Conservation (phyloP, 2,329 filamentous ascomycete genomes). For the Colletotrichum godetiae region DNA sequence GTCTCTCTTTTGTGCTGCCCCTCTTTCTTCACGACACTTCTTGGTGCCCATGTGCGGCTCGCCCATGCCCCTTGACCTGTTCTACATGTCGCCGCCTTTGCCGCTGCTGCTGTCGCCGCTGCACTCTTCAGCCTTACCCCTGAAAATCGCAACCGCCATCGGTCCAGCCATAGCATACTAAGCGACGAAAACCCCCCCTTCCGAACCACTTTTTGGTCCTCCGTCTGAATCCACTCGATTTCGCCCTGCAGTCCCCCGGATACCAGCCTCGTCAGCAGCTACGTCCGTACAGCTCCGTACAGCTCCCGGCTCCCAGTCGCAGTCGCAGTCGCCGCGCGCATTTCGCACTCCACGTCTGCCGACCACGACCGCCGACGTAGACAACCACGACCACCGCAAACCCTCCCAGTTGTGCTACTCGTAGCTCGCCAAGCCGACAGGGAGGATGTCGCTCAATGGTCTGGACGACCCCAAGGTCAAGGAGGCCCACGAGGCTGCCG, state of each 20-base stretch:
- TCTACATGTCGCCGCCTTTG: constrained; percentile 32
- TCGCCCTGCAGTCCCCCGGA: constrained; percentile 25
- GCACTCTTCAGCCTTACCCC: constrained; percentile 34
- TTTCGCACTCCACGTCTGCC: neutral
- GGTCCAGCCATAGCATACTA: constrained; percentile 15
- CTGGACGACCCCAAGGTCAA: constrained; percentile 84
- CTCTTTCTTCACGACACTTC: neutral
- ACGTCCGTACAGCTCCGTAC: constrained; percentile 1
- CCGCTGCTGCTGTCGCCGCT: constrained; percentile 10
- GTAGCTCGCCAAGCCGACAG: constrained; percentile 25
- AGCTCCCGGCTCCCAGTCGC: constrained; percentile 1
- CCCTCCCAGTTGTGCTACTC: neutral
- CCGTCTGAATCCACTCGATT: constrained; percentile 28
- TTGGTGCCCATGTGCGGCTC: constrained; percentile 25
- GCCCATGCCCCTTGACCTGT: constrained; percentile 29
- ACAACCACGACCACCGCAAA: constrained; percentile 2
- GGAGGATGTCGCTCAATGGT: constrained; percentile 91
- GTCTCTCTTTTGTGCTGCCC: constrained; percentile 5
- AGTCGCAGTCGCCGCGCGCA: constrained; percentile 1
- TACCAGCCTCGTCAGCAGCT: constrained; percentile 4
- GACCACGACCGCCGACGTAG: neutral
- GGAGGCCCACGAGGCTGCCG: constrained; percentile 85
- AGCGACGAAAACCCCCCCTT: constrained; percentile 33
- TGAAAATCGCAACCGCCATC: constrained; percentile 33
- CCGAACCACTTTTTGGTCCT: constrained; percentile 33